These are phyloP conservation scores for Ophiostoma sp. DNA, from an alignment of 2,329 filamentous ascomycete genomes.

Conservation along the genomic window DNA sequence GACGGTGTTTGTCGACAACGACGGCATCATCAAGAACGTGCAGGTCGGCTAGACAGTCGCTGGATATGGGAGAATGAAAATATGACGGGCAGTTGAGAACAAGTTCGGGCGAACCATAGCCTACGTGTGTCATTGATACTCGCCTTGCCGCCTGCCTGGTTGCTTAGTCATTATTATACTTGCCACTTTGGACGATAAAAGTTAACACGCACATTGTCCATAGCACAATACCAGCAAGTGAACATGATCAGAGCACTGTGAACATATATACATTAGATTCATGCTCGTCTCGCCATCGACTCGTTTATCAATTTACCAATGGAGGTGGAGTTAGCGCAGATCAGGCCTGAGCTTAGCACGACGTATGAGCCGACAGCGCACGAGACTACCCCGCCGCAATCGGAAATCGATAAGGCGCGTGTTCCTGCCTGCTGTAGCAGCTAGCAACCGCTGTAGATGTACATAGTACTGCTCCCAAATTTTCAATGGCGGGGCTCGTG, in stretches of 20 bases:
- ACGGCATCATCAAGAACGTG: slow-evolving; percentile 57
- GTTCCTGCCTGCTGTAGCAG: background rate
- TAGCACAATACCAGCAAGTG: background rate
- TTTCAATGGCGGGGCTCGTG: slow-evolving; percentile 21
- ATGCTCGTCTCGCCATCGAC: background rate
- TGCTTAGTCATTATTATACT: background rate
- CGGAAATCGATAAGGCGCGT: slow-evolving; percentile 21
- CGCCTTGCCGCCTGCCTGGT: background rate
- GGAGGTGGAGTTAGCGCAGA: background rate
- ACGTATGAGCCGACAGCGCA: slow-evolving; percentile 2
- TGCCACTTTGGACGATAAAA: background rate
- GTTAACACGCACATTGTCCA: background rate
- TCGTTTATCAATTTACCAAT: background rate
- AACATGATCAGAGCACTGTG: background rate
- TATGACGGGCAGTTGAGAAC: background rate
- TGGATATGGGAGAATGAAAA: background rate
- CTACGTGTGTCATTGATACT: background rate
- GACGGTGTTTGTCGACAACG: slow-evolving; percentile 55
- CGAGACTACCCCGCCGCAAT: slow-evolving; percentile 20
- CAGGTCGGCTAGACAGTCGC: slow-evolving; percentile 44
- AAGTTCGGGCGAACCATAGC: background rate
- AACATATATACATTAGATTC: too few relatives aligned
- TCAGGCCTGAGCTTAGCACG: background rate
- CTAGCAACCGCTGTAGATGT: slow-evolving; percentile 11
- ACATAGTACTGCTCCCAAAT: slow-evolving; percentile 4